These are phyloP conservation scores for Solanum paucissectum DNA, from an alignment of 257 asterid species.

Conservation along the genomic window DNA sequence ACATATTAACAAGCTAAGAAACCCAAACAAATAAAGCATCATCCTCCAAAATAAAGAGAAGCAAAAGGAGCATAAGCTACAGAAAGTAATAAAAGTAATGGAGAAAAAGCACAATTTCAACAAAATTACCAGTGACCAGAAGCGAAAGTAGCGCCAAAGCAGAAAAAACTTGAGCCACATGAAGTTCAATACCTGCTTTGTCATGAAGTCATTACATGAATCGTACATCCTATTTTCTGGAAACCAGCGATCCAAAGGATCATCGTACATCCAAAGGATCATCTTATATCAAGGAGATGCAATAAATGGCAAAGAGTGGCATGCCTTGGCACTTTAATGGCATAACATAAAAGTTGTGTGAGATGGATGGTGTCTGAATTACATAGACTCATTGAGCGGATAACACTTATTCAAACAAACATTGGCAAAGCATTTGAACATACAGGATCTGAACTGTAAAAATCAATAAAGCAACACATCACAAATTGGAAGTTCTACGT, in stretches of 20 bases:
- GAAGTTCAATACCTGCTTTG: slow-evolving; percentile 75
- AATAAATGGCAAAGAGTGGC: neutral
- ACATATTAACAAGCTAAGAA: slow-evolving; percentile 6
- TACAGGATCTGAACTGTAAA: neutral
- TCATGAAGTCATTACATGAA: neutral
- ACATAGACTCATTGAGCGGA: neutral
- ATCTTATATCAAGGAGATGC: neutral
- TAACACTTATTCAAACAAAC: neutral
- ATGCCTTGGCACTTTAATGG: neutral
- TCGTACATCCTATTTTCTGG: neutral
- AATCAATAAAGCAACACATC: neutral
- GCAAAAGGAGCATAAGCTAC: neutral
- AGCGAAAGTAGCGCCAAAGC: slow-evolving; percentile 90
- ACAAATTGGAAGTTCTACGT: neutral
- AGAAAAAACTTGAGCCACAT: slow-evolving; percentile 97
- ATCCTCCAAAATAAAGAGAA: neutral
- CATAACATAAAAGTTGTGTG: neutral
- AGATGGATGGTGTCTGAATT: neutral
- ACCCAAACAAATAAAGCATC: neutral
- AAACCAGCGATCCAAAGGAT: neutral
- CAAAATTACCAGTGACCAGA: slow-evolving; percentile 81
- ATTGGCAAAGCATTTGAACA: neutral
- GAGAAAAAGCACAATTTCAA: slow-evolving; percentile 1
- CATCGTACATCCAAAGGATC: neutral
- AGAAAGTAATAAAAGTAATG: neutral